Percentiles rank a stretch among this genome's conserved stretches.
Evolutionary conservation across 768 basidiomycete genomes (phyloP).

Genomic region (Sporobolomyces pararoseus): DNA sequence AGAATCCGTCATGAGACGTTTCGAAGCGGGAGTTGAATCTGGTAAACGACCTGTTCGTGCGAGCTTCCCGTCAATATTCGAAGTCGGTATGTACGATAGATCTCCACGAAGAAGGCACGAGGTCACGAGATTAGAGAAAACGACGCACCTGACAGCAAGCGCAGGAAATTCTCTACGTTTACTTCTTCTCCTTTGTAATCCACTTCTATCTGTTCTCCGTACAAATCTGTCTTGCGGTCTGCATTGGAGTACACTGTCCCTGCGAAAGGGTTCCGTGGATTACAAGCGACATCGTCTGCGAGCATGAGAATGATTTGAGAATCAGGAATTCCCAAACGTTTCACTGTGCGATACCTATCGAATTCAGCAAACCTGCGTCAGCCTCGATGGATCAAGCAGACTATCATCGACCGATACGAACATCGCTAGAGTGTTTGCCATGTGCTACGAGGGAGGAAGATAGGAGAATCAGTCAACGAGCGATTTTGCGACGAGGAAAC

Average conservation of each 20-base stretch:
- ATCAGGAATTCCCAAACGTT: conserved; percentile 95
- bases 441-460: conserved; percentile 62
- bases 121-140: background rate
- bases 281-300: conserved; percentile 93
- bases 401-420: conserved; percentile 50
- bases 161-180: conserved; percentile 90
- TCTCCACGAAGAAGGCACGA: background rate
- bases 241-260: conserved; percentile 88
- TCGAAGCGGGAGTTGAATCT: conserved; percentile 78
- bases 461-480: conserved; percentile 5
- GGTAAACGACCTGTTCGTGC: conserved; percentile 67
- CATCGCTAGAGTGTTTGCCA: conserved; percentile 98
- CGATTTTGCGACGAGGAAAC: background rate
- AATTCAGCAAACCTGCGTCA: background rate
- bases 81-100: background rate
- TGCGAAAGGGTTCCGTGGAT: conserved; percentile 83
- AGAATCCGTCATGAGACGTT: conserved; percentile 85
- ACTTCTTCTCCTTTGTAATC: conserved; percentile 98
- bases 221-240: conserved; percentile 76
- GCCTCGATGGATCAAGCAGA: background rate
- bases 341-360: conserved; percentile 90
- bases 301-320: conserved; percentile 99
- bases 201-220: conserved; percentile 94
- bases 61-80: background rate
- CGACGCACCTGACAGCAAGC: conserved; percentile 79